A percentile compares a stretch with the other conserved stretches of the same genome.
Evolutionary conservation across 2,329 filamentous ascomycete species (phyloP).

Genomic region (Reticulascus tulasneorum): DNA sequence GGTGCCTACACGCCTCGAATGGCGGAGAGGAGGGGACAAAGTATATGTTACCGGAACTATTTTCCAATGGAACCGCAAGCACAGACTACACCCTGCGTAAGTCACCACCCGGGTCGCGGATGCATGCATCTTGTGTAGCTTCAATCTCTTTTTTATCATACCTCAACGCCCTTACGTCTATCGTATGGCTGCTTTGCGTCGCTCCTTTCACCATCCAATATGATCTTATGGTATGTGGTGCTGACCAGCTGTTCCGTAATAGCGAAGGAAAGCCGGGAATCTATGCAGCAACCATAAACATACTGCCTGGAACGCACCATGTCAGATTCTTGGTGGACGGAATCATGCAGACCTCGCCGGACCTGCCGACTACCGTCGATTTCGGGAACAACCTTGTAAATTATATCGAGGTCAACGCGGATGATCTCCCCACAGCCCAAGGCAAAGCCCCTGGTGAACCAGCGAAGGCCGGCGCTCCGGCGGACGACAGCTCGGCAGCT

Average conservation of each 20-base stretch:
- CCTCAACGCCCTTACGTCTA: too few species aligned
- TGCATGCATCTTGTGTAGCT: conserved; percentile 15
- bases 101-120: conserved; percentile 30
- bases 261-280: conserved; percentile 57
- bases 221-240: too few species aligned
- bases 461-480: conserved; percentile 25
- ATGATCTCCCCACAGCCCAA: conserved; percentile 51
- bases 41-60: conserved; percentile 97
- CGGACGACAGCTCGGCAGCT: conserved; percentile 20
- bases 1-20: conserved; percentile 81
- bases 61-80: conserved; percentile 95
- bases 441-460: conserved; percentile 24
- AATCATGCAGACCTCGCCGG: conserved; percentile 83
- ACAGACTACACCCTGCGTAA: conserved; percentile 80
- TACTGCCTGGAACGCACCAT: conserved; percentile 92
- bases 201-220: too few species aligned
- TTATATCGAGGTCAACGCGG: conserved; percentile 88
- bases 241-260: conserved; percentile 7
- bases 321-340: conserved; percentile 94
- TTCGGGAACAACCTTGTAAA: conserved; percentile 98
- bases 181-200: too few species aligned
- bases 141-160: too few species aligned
- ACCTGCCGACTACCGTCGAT: conserved; percentile 90
- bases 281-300: conserved; percentile 73
- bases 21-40: conserved; percentile 78